phyloP scores from a whole-genome alignment of 1,284 basidiomycete genomes.

The Cystobasidium pallidum region DNA sequence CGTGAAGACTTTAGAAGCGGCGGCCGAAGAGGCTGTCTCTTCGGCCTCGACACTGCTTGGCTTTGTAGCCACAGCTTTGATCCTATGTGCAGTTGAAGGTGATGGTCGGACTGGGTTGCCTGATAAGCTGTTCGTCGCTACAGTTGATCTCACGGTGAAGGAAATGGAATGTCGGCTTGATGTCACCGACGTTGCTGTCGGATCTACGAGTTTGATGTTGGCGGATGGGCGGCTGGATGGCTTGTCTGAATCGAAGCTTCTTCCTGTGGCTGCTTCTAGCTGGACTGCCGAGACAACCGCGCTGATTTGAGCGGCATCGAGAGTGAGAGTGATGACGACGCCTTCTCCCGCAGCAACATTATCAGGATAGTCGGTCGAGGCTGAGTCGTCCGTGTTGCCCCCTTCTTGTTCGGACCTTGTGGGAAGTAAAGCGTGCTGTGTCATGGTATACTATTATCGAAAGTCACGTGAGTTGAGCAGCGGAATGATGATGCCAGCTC shows the following conservation, averaged over 20 bases:
- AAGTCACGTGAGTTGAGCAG: neutral
- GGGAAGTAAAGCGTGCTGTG: conserved; percentile 16
- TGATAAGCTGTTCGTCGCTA: neutral
- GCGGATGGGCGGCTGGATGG: neutral
- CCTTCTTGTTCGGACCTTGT: neutral
- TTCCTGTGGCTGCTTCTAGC: neutral
- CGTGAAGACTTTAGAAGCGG: neutral
- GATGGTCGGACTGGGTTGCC: neutral
- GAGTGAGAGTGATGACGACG: conserved; percentile 23
- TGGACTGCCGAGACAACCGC: conserved; percentile 17
- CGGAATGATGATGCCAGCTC: neutral
- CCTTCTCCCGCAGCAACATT: neutral
- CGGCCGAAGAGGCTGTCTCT: neutral
- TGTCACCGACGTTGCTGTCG: neutral
- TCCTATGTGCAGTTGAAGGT: neutral
- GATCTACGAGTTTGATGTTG: conserved; percentile 7
- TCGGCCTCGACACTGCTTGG: neutral
- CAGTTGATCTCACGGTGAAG: neutral
- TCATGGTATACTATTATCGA: neutral
- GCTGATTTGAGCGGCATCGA: conserved; percentile 28
- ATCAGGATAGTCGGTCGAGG: too few relatives aligned
- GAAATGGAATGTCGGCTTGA: conserved; percentile 5
- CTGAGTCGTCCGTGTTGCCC: neutral
- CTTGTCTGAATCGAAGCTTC: neutral
- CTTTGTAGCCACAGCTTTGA: neutral